Conservation (phyloP, 495 filamentous ascomycete genomes). For the Jackrogersella multiformis region DNA sequence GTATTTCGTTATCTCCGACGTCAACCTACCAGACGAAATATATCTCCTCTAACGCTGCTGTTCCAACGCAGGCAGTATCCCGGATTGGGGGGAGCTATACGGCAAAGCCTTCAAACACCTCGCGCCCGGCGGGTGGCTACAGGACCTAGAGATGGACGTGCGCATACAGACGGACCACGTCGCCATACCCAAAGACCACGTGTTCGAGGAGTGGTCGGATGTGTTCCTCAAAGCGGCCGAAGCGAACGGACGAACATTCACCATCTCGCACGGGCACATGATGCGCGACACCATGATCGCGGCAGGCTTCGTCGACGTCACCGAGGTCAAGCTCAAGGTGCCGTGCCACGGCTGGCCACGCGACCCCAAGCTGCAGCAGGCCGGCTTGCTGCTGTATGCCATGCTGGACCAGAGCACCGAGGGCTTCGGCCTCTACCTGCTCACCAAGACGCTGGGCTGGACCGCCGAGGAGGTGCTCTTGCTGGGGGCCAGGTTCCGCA, state of each 20-base stretch:
- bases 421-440: slow-evolving; percentile 12
- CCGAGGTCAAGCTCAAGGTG: slow-evolving; percentile 17
- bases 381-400: slow-evolving; percentile 14
- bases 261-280: slow-evolving; percentile 3
- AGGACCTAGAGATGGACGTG: slow-evolving; percentile 17
- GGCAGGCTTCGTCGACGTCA: slow-evolving; percentile 19
- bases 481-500: slow-evolving; percentile 10
- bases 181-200: slow-evolving; percentile 8
- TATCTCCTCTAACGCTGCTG: neutral
- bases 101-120: slow-evolving; percentile 17
- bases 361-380: slow-evolving; percentile 23
- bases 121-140: slow-evolving; percentile 15
- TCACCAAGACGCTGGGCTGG: slow-evolving; percentile 17
- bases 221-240: slow-evolving; percentile 9
- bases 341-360: slow-evolving; percentile 23
- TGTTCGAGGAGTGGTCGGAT: slow-evolving; percentile 15
- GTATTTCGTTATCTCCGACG: neutral
- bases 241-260: slow-evolving; percentile 6
- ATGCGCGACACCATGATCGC: slow-evolving; percentile 12
- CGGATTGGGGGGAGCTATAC: slow-evolving; percentile 16
- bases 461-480: slow-evolving; percentile 12
- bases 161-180: slow-evolving; percentile 19
- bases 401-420: slow-evolving; percentile 26
- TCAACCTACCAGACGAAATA: neutral
- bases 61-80: slow-evolving; percentile 7